phyloP scores from a whole-genome alignment of 2,329 filamentous ascomycete genomes.

The Leptographium radiaticola region DNA sequence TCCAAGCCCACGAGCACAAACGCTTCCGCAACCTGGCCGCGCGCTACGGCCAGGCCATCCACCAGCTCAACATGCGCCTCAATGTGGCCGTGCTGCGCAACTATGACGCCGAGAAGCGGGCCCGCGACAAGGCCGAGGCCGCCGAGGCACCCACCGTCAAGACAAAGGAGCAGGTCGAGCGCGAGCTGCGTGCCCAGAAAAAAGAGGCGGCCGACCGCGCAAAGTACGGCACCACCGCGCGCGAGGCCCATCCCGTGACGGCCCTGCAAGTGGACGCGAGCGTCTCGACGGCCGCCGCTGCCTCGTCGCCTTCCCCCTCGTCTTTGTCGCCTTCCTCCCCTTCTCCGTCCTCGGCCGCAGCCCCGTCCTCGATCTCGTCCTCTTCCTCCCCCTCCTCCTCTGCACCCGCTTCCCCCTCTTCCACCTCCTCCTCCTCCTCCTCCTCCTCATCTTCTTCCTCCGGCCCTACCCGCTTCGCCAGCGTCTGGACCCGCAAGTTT shows the following conservation, averaged over 20 bases:
- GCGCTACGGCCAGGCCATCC: conserved; percentile 48
- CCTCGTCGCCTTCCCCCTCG: conserved; percentile 4
- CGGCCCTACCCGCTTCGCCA: conserved; percentile 16
- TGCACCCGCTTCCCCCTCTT: not conserved
- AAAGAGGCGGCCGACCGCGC: conserved; percentile 38
- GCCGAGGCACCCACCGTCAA: conserved; percentile 52
- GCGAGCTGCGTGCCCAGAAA: conserved; percentile 30
- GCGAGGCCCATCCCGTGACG: conserved; percentile 24
- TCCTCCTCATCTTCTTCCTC: not conserved
- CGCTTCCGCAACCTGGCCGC: conserved; percentile 48
- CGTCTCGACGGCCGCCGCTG: not conserved
- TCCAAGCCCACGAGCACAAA: conserved; percentile 51
- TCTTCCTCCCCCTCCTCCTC: too few relatives aligned
- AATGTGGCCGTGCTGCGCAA: conserved; percentile 47
- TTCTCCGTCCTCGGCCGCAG: too few relatives aligned
- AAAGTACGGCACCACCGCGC: conserved; percentile 27
- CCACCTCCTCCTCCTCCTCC: not conserved
- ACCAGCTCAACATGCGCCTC: conserved; percentile 54
- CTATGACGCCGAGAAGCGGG: conserved; percentile 40
- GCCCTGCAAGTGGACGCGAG: conserved; percentile 1
- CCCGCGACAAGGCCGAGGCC: conserved; percentile 48
- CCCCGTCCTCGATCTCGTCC: too few relatives aligned
- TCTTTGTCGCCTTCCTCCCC: conserved; percentile 24
- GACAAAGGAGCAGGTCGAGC: conserved; percentile 46
- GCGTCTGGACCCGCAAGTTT: conserved; percentile 50